Evolutionary conservation across 306 rosid species (phyloP), one percentile per base, ranked within the genome.

Genomic region (Cicer cuneatum): DNA sequence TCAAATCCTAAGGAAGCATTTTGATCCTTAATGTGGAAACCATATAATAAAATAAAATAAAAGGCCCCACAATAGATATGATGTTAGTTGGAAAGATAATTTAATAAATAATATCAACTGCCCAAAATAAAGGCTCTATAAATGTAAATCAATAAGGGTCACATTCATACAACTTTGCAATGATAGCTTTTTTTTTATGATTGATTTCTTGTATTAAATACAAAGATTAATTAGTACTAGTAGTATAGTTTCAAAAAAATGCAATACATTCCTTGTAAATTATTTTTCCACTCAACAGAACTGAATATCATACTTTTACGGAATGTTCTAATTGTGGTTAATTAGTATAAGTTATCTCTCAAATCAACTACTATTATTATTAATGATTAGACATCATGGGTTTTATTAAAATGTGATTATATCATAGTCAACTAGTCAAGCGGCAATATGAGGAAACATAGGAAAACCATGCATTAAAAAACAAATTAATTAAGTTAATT

Each of bases 161-260:
- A 66, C 81, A 75, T 65, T 79, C 86, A 69, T 79, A 79, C 84
- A 75, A 58, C 83, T 79, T 83, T 79, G 84, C 81, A 75, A 83
- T 75, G 10, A 75, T 78, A 75, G 62, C 78, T 65, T 75, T 43
- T 39, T 0, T 43, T 71, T 29, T 13, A 68, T 75, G 41, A 76
- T 29, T 81, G 47, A 65, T 61, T 57, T 65, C 21, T 46, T 39
- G 33, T 41, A 69, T 24, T 66, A 2, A 66, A 59, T 49, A 37
- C 35, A 51, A 51, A 51, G n/a, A 21, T 11, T 24, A 29, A 29
- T 29, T 41, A 41, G 45, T 41, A 41, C 45, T 29, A 29, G 35
- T 29, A 29, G 5, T 51, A 35, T 75, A 56, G 5, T 29, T 71
- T 59, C 66, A 48, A 41, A 41, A 16, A 59, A 13, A 69, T 40